Evolutionary conservation across 768 basidiomycete species (phyloP).

Genomic region (Clitopilus passeckerianus): DNA sequence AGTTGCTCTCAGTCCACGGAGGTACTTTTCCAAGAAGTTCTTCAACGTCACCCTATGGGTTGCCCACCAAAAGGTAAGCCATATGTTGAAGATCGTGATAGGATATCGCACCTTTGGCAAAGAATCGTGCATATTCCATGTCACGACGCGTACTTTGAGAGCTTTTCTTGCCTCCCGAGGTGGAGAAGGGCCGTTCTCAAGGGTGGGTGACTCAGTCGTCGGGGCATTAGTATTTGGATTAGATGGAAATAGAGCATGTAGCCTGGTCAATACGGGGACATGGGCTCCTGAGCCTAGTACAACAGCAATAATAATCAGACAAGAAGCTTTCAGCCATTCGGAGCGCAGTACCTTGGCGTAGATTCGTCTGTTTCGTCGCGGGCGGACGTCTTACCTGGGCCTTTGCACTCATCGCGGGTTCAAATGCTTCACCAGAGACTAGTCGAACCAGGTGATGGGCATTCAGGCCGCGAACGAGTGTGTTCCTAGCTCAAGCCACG

Average conservation of each 20-base stretch:
- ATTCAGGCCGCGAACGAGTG: background rate
- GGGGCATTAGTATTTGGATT: background rate
- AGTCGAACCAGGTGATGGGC: background rate
- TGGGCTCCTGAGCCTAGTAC: background rate
- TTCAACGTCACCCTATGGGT: conserved; percentile 61
- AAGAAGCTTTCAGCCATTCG: background rate
- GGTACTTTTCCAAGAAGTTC: conserved; percentile 66
- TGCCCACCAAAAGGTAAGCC: background rate
- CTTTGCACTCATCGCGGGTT: background rate
- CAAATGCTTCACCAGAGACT: background rate
- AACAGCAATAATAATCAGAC: background rate
- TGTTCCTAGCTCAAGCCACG: background rate
- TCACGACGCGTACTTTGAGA: conserved; percentile 64
- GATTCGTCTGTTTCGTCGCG: background rate
- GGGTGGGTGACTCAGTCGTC: background rate
- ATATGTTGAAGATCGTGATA: conserved; percentile 2
- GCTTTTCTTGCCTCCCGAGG: conserved; percentile 3
- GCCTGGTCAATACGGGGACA: conserved; percentile 10
- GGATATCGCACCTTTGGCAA: conserved; percentile 55
- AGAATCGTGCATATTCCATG: conserved; percentile 87
- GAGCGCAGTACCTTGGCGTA: background rate
- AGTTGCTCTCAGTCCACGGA: conserved; percentile 25
- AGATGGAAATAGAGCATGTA: conserved; percentile 14
- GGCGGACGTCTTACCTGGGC: background rate
- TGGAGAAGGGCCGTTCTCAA: conserved; percentile 3